These are phyloP conservation scores for Fragilariopsis cylindrus DNA, from an alignment of 108 stramenopile species.

Conservation along the genomic window DNA sequence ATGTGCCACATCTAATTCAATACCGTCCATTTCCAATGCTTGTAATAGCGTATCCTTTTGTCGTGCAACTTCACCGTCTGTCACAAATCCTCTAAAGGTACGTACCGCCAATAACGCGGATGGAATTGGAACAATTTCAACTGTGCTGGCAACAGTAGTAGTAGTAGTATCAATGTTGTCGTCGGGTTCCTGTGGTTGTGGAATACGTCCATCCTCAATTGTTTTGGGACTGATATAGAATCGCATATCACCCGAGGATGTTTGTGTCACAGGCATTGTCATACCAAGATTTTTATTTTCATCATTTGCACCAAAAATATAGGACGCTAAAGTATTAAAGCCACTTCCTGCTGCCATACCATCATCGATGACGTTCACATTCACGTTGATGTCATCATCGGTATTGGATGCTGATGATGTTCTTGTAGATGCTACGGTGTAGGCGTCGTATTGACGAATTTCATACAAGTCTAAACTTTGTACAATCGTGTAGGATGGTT, in stretches of 20 bases:
- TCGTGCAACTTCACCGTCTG: constrained; percentile 85
- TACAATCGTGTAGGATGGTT: constrained; percentile 71
- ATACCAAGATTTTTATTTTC: constrained; percentile 84
- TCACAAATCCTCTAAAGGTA: constrained; percentile 88
- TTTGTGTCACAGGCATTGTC: constrained; percentile 92
- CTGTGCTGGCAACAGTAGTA: neutral
- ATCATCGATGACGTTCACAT: constrained; percentile 17
- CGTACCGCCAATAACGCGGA: constrained; percentile 72
- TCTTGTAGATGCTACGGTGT: constrained; percentile 69
- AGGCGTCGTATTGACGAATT: constrained; percentile 84
- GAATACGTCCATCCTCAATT: constrained; percentile 24
- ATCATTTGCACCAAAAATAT: constrained; percentile 90
- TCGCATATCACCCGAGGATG: constrained; percentile 82
- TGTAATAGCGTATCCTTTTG: constrained; percentile 85
- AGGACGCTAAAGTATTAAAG: constrained; percentile 91
- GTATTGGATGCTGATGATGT: constrained; percentile 54
- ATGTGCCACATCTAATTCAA: constrained; percentile 83
- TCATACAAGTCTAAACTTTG: constrained; percentile 64
- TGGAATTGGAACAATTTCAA: constrained; percentile 71
- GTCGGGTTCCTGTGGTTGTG: constrained; percentile 44
- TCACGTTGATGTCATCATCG: neutral
- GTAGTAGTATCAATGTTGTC: constrained; percentile 27
- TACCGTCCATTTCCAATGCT: constrained; percentile 68
- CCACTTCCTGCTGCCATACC: constrained; percentile 51
- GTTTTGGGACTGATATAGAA: constrained; percentile 58